A percentile compares a stretch with the other conserved stretches of the same genome.
phyloP scores from a whole-genome alignment of 768 basidiomycete genomes.

The Boletellus sp. region DNA sequence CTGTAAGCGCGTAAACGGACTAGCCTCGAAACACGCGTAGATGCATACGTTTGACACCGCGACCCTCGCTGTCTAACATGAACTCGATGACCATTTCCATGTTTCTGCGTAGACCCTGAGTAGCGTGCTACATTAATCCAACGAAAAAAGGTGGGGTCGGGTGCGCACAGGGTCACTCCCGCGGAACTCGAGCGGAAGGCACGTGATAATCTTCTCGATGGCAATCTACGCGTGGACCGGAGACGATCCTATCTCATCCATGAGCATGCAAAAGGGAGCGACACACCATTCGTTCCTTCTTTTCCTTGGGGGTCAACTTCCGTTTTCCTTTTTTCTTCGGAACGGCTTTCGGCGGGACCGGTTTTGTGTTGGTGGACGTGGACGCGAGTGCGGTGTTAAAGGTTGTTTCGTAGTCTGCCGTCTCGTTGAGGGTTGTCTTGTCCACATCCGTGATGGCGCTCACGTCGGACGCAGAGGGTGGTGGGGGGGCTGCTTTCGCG shows the following conservation, averaged over 20 bases:
- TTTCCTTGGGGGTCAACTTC: slow-evolving; percentile 75
- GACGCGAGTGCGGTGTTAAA: slow-evolving; percentile 25
- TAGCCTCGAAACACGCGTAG: slow-evolving; percentile 4
- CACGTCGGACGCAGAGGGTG: slow-evolving; percentile 12
- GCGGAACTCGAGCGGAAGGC: slow-evolving; percentile 85
- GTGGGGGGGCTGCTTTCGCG: slow-evolving; percentile 41
- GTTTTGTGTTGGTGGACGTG: slow-evolving; percentile 36
- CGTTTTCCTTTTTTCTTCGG: slow-evolving; percentile 57
- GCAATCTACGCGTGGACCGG: slow-evolving; percentile 38
- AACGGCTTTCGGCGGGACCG: slow-evolving; percentile 36
- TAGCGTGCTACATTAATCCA: background rate
- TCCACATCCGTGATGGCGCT: slow-evolving; percentile 24
- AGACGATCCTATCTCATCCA: background rate
- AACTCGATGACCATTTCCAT: slow-evolving; percentile 80
- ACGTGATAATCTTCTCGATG: slow-evolving; percentile 68
- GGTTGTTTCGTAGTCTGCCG: slow-evolving; percentile 34
- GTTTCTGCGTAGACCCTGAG: slow-evolving; percentile 65
- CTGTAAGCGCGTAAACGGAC: slow-evolving; percentile 36
- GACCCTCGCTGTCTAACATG: slow-evolving; percentile 60
- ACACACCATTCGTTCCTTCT: slow-evolving; percentile 73
- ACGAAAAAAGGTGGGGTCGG: background rate
- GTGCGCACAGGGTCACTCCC: slow-evolving; percentile 77
- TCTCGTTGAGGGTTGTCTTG: slow-evolving; percentile 29
- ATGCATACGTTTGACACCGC: slow-evolving; percentile 58
- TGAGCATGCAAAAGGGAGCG: background rate